Base-by-base conservation (phyloP, 495 filamentous ascomycete species). In the Aspergillus campestris region DNA sequence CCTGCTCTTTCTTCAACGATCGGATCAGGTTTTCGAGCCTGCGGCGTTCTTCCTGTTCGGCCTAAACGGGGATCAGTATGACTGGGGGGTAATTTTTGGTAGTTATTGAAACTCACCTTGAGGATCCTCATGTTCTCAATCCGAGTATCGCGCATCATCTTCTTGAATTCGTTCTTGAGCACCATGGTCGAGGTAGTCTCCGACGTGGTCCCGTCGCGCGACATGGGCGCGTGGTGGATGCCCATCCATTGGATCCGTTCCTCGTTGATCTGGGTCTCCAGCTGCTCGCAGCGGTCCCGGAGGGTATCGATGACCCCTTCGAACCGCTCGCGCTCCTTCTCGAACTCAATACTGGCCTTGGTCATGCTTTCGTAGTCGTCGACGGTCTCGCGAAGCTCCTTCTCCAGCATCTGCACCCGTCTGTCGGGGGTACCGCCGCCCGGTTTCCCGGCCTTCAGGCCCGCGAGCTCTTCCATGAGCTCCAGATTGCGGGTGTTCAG, bases 311-410 rank as follows among this genome's bases (percentile, higher is more conserved):
- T 79, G 42, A 83, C 70, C 28, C 79, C 66, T 54, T 96, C 94
- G 8, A 94, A 73, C 49, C 75, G 75, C 61, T 83, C 82, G 2
- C 84, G 74, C 55, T 95, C 92, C 58, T 86, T 85, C 69, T 98
- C 92, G 45, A 84, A 85, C 52, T 88, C 80, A 44, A 98, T 84
- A 36, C 79, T 82, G 36, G 88, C 83, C 56, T 84, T 85, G 15
- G 89, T 94, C 62, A 98, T 82, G 13, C 78, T 79, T 59, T 95
- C 89, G 48, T 92, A 87, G 59, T 96, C 92, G 44, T 77, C 72
- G 14, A 94, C 77, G 40, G 87, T 94, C 43, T 82, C 87, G 12
- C 77, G 73, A 3, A 98, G 78, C 65, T 98, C 92, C 48, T 71
- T 73, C 66, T 92, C 81, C 33, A 95, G 74, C 27, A 67, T 70